phyloP scores from a whole-genome alignment of 768 basidiomycete species.

The Collybia sordida region DNA sequence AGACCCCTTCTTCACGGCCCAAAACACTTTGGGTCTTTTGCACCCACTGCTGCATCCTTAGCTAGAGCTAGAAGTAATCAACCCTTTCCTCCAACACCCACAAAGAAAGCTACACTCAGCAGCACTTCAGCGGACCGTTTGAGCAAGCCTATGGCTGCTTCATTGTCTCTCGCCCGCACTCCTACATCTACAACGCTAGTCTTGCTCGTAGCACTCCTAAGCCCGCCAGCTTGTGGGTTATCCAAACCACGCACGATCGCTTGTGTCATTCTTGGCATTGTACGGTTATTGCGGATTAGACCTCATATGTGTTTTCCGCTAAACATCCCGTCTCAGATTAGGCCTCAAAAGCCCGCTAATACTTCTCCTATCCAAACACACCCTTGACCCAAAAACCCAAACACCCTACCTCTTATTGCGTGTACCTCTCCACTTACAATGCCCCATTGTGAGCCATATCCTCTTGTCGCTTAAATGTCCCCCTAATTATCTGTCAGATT shows the following conservation, averaged over 20 bases:
- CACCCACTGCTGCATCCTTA: slow-evolving; percentile 82
- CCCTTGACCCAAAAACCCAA: too few relatives aligned
- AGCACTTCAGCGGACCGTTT: slow-evolving; percentile 61
- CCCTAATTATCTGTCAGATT: too few relatives aligned
- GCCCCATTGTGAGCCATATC: too few relatives aligned
- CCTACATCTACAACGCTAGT: slow-evolving; percentile 30
- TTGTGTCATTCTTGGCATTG: too few relatives aligned
- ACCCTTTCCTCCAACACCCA: slow-evolving; percentile 43
- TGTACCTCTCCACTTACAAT: too few relatives aligned
- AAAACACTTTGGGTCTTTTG: slow-evolving; percentile 73
- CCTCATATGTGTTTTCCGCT: too few relatives aligned
- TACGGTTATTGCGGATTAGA: too few relatives aligned
- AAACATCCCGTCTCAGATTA: too few relatives aligned
- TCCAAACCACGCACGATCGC: slow-evolving; percentile 21
- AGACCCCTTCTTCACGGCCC: slow-evolving; percentile 40
- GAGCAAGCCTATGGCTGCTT: slow-evolving; percentile 83
- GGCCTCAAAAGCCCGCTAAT: too few relatives aligned
- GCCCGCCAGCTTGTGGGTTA: slow-evolving; percentile 24
- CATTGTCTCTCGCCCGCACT: slow-evolving; percentile 58
- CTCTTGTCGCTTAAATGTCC: too few relatives aligned
- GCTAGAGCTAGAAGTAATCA: slow-evolving; percentile 63
- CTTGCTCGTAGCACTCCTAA: slow-evolving; percentile 23
- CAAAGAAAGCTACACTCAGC: slow-evolving; percentile 55
- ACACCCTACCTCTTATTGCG: too few relatives aligned
- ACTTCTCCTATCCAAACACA: too few relatives aligned